Evolutionary conservation across 1,284 basidiomycete genomes (phyloP).

Genomic region (Cutaneotrichosporon spelunceum): DNA sequence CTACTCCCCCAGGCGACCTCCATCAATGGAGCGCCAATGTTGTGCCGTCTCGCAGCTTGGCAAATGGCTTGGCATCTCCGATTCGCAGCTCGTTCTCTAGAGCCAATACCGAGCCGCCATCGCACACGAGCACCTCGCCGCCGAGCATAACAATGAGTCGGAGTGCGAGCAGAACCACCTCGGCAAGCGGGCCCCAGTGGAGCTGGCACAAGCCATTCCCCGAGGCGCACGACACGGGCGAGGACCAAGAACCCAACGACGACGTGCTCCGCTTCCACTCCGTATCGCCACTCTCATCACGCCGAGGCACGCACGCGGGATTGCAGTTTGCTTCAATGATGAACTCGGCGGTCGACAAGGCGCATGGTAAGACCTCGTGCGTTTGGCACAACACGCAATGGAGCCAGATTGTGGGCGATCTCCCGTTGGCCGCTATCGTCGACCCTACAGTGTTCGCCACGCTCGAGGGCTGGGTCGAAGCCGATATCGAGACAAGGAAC

Average conservation of each 20-base stretch:
- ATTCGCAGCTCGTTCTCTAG: neutral
- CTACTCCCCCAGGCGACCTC: neutral
- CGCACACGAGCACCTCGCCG: neutral
- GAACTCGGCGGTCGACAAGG: neutral
- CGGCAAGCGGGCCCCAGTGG: neutral
- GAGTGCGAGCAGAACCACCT: neutral
- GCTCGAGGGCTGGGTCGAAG: conserved; percentile 36
- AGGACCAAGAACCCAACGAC: conserved; percentile 1
- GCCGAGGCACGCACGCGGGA: neutral
- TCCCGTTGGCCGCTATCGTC: conserved; percentile 27
- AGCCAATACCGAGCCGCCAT: neutral
- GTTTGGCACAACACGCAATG: conserved; percentile 36
- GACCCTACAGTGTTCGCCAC: conserved; percentile 19
- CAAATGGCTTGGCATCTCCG: neutral
- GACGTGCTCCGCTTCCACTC: neutral
- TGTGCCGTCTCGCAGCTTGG: neutral
- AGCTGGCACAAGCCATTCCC: neutral
- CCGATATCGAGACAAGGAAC: conserved; percentile 10
- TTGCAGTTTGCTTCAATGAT: neutral
- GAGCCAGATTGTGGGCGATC: conserved; percentile 26
- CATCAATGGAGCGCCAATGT: neutral
- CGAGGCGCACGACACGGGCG: neutral
- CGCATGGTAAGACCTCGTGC: conserved; percentile 7
- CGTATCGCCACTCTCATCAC: neutral
- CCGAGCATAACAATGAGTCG: neutral